Evolutionary conservation across 2,329 filamentous ascomycete species (phyloP).

Genomic region (Xylariaceae sp.): DNA sequence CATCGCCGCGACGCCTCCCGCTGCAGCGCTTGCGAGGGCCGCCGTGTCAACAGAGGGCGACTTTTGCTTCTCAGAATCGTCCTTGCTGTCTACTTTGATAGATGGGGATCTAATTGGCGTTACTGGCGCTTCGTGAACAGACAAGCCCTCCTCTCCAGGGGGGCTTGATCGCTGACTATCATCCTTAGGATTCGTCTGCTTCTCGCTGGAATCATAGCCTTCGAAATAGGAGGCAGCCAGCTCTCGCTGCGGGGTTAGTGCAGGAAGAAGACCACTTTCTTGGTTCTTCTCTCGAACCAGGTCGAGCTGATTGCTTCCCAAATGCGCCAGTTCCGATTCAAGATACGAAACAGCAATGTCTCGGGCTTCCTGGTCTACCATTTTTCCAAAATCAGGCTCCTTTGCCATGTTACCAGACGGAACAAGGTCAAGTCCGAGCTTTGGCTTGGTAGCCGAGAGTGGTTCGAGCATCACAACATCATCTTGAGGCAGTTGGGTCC

Average conservation of each 20-base stretch:
- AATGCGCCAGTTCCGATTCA: background rate
- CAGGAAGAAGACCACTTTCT: background rate
- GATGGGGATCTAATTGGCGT: too few relatives aligned
- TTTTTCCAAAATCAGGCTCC: background rate
- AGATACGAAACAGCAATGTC: background rate
- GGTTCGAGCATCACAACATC: conserved; percentile 22
- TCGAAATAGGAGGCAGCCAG: conserved; percentile 15
- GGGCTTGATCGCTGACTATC: too few relatives aligned
- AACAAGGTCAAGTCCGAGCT: background rate
- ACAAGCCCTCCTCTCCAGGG: background rate
- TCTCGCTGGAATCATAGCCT: conserved; percentile 1
- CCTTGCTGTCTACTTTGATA: background rate
- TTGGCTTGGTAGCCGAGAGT: conserved; percentile 15
- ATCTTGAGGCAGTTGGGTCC: conserved; percentile 22
- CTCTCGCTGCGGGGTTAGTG: conserved; percentile 12
- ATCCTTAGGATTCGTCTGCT: background rate
- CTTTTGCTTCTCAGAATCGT: conserved; percentile 5
- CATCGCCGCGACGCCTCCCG: conserved; percentile 30
- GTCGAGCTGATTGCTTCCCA: too few relatives aligned
- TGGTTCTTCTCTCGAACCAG: too few relatives aligned
- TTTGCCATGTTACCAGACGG: background rate
- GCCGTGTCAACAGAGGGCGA: conserved; percentile 18
- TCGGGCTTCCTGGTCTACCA: background rate
- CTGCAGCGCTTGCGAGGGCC: conserved; percentile 1
- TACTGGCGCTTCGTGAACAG: background rate